phyloP scores from a whole-genome alignment of 78 protist genomes.

The Ministeria vibrans region DNA sequence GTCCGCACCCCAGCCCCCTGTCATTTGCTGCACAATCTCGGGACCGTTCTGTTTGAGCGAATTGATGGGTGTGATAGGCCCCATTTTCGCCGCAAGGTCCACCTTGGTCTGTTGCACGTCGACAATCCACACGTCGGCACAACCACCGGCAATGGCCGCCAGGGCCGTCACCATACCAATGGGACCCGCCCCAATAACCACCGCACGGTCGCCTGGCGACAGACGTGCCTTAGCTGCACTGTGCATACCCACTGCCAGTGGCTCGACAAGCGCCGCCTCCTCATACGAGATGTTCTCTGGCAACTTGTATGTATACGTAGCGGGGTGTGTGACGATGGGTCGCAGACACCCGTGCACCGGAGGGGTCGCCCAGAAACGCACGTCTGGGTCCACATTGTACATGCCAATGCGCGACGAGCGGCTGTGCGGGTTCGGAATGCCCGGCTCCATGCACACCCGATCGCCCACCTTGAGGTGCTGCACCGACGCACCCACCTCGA shows the following conservation, averaged over 20 bases:
- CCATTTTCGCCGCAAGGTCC: neutral
- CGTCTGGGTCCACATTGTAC: slow-evolving; percentile 51
- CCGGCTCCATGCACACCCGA: slow-evolving; percentile 56
- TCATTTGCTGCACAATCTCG: neutral
- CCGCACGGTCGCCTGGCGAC: neutral
- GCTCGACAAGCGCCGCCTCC: slow-evolving; percentile 51
- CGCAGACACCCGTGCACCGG: slow-evolving; percentile 47
- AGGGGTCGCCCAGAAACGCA: slow-evolving; percentile 56
- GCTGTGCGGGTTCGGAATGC: slow-evolving; percentile 34
- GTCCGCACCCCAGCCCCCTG: neutral
- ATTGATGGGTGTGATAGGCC: neutral
- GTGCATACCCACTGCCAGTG: slow-evolving; percentile 52
- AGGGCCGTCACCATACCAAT: slow-evolving; percentile 28
- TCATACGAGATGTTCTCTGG: slow-evolving; percentile 35
- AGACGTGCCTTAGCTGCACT: slow-evolving; percentile 15
- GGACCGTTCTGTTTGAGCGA: neutral
- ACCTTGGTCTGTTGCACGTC: neutral
- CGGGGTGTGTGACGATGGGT: slow-evolving; percentile 1
- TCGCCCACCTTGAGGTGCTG: slow-evolving; percentile 34
- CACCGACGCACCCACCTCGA: slow-evolving; percentile 13
- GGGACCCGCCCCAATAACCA: slow-evolving; percentile 34
- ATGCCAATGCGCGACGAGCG: slow-evolving; percentile 2
- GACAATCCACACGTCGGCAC: neutral
- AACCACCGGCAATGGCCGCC: slow-evolving; percentile 23
- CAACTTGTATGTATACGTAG: slow-evolving; percentile 14